These are phyloP conservation scores for Spongospora subterranea DNA, from an alignment of 208 protist species.

Conservation along the genomic window DNA sequence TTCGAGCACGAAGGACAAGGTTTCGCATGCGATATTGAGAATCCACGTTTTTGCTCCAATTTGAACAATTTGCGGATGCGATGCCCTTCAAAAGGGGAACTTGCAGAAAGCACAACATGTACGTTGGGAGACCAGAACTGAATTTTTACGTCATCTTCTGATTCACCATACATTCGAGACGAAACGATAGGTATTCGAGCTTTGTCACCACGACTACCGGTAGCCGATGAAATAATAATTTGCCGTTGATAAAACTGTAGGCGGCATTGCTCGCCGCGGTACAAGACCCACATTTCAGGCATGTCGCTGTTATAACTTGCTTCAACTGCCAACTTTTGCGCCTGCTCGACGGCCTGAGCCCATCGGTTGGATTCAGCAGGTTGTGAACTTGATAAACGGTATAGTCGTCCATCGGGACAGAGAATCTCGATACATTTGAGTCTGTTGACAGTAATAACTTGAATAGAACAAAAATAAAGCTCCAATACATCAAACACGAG, in stretches of 20 bases:
- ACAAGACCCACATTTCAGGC: not conserved
- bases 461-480: not conserved
- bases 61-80: not conserved
- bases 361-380: not conserved
- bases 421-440: not conserved
- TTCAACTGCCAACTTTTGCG: not conserved
- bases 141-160: not conserved
- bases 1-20: too few species aligned
- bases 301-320: not conserved
- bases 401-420: not conserved
- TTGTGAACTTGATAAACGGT: not conserved
- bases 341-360: not conserved
- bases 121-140: not conserved
- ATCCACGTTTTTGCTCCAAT: not conserved
- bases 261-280: not conserved
- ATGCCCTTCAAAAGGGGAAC: not conserved
- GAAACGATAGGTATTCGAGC: not conserved
- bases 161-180: not conserved
- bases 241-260: not conserved
- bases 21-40: not conserved
- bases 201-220: not conserved
- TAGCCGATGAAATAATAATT: not conserved
- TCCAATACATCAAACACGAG: not conserved
- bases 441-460: not conserved
- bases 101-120: not conserved